Conservation (phyloP, 2,329 filamentous ascomycete genomes). For the Stachybotrys echinatus region DNA sequence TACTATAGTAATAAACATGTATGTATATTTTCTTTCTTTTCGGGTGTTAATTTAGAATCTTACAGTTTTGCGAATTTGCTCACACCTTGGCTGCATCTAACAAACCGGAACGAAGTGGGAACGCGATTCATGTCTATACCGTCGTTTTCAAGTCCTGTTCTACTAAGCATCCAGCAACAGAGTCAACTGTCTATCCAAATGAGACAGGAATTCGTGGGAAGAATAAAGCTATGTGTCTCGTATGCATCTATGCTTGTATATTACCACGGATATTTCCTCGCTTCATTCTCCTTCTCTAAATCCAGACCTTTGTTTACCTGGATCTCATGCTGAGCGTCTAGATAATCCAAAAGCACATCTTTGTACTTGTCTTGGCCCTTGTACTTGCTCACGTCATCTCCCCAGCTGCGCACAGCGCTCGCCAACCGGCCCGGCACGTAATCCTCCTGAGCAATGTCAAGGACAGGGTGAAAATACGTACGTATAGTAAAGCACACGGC, state of each 20-base stretch:
- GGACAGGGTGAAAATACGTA: constrained; percentile 73
- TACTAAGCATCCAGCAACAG: too few relatives aligned
- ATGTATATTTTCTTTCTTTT: too few relatives aligned
- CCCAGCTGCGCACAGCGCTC: constrained; percentile 76
- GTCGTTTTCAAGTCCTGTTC: too few relatives aligned
- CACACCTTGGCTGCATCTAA: too few relatives aligned
- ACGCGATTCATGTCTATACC: too few relatives aligned
- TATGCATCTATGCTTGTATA: not conserved
- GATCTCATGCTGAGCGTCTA: constrained; percentile 69
- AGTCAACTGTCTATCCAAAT: too few relatives aligned
- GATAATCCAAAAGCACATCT: constrained; percentile 67
- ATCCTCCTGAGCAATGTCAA: constrained; percentile 61
- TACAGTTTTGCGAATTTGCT: too few relatives aligned
- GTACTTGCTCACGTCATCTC: constrained; percentile 68
- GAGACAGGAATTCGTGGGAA: too few relatives aligned
- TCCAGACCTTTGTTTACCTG: constrained; percentile 66
- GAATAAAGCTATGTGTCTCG: not conserved
- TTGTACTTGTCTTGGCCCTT: constrained; percentile 74
- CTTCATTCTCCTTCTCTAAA: constrained; percentile 53
- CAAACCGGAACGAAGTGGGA: too few relatives aligned
- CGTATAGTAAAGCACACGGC: constrained; percentile 70
- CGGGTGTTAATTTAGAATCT: too few relatives aligned
- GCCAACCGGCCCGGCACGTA: constrained; percentile 76
- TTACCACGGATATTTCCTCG: constrained; percentile 56
- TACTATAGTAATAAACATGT: too few relatives aligned